Evolutionary conservation across 768 basidiomycete genomes (phyloP), one percentile per base, ranked within the genome.

Genomic region (Cyathus striatus): DNA sequence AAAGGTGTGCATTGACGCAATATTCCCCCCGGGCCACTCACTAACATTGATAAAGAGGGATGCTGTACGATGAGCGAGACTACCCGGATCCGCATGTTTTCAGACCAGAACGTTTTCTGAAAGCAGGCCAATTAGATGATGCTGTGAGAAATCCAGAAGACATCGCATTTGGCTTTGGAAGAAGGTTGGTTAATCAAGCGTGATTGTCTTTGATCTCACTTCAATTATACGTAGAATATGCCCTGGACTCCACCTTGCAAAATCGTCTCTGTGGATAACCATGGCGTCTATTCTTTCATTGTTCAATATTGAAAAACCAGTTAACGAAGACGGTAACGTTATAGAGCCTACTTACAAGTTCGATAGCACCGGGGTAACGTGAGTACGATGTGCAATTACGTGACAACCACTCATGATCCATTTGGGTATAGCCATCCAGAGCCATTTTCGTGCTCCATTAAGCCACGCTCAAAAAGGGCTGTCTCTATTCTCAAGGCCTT

Each of bases 101-200:
- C 53, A 50, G 54, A n/a, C 70, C 70, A 2, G 70, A 66, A 9
- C 52, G 70, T 4, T 72, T 66, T 47, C 35, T 64, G 54, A 50
- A 69, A 50, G 41, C 59, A 44, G 23, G 49, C 2, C 49, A 55
- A 30, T 22, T 50, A 23, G 35, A 56, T 23, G 42, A 30, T 4
- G n/a, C n/a, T n/a, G n/a, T n/a, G n/a, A n/a, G n/a, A n/a, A n/a
- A n/a, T n/a, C n/a, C n/a, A n/a, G n/a, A 45, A 13, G 25, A 34
- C 34, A 43, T 44, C 3, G 49, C 49, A 10, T 61, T 59, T 50
- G 59, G 59, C 16, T 61, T 61, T 38, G 53, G 53, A 22, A 36
- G 50, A 47, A 35, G 59, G 58, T 51, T 40, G n/a, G 41, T 14
- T 40, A 26, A n/a, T 7, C 20, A 18, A 1, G 5, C 22, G 17